Evolutionary conservation across 23 red algal species (phyloP), one percentile per base, ranked within the genome.

Genomic region (Chondrus crispus): DNA sequence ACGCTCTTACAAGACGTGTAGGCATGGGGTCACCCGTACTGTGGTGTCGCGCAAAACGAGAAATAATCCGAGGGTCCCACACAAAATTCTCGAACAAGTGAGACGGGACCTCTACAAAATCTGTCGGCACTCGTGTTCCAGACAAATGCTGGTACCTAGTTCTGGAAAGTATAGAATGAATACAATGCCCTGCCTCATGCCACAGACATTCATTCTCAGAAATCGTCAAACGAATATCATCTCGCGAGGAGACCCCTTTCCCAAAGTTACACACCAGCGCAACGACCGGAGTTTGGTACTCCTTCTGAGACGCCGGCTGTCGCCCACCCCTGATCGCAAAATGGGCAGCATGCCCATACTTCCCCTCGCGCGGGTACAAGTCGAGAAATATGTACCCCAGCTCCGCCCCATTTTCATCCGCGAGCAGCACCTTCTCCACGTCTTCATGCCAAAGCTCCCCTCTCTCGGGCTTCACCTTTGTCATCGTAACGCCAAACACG

Each of bases 81-180:
- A 77, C 89, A 75, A 92, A 92, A 36, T 92, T 85, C 80, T 99
- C 97, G 79, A 96, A 89, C 16, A 99, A 39, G 70, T 96, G 94
- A 13, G 93, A 88, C 8, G 97, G 97, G 29, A 99, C 84, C 62
- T 99, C 97, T 24, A 96, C 97, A 51, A 96, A 96, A 81, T 99
- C 97, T 60, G 95, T 82, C 20, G 97, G 58, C 13, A 89, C 93
- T 7, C 97, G 87, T 2, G 97, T 99, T 24, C 97, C 97, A 1
- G 94, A 91, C 3, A 96, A 58, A 64, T 99, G 94, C 87, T 99
- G 97, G 79, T 95, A 99, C 12, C 46, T 62, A 30, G 97, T 96
- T 4, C 87, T 33, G 1, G 97, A 99, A 14, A 99, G 79, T 5
- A 96, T 76, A 9, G 97, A 94, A 68, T 99, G 97, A 46, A 96